These are phyloP conservation scores for Mimosa bimucronata DNA, from an alignment of 306 rosid species.

Conservation along the genomic window DNA sequence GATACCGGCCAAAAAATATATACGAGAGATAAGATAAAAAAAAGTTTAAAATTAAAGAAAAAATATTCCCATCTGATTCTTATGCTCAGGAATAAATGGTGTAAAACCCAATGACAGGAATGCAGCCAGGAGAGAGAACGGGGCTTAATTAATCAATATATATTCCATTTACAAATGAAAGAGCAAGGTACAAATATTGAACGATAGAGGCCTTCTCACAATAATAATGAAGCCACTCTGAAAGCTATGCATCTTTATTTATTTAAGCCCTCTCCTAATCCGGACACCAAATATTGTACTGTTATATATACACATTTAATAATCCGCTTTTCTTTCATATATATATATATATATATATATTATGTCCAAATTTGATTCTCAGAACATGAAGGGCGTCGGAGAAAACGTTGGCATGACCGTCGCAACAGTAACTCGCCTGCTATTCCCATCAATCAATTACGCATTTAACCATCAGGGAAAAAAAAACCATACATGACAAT, in stretches of 20 bases:
- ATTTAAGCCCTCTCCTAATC: not conserved
- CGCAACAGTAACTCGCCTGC: slow-evolving; percentile 46
- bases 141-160: not conserved
- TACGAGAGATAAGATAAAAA: no score
- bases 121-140: not conserved
- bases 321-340: not conserved
- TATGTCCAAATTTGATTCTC: slow-evolving; percentile 11
- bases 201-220: not conserved
- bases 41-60: no score
- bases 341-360: not conserved
- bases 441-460: not conserved
- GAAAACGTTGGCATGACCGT: slow-evolving; percentile 52
- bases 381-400: slow-evolving; percentile 66
- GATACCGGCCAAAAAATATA: no score
- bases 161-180: not conserved
- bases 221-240: not conserved
- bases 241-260: not conserved
- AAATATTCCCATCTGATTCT: no score
- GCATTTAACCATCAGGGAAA: not conserved
- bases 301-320: slow-evolving; percentile 4
- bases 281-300: not conserved
- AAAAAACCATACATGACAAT: no score
- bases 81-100: no score
- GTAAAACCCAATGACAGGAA: not conserved
- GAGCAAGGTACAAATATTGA: not conserved